phyloP scores from a whole-genome alignment of 164 flowering plant genomes.

The Liquidambar formosana region DNA sequence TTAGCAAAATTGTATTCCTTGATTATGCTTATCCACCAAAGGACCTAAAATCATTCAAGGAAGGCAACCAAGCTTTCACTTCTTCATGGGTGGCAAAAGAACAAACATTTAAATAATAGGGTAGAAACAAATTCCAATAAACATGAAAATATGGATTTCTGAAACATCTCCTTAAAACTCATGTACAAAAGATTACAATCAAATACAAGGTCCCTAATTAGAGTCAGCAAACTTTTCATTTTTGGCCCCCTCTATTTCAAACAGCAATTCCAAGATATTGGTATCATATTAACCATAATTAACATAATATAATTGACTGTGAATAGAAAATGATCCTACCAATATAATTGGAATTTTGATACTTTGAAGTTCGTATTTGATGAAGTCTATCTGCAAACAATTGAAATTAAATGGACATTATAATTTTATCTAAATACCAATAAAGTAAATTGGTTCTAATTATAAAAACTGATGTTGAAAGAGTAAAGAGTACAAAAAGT shows the following conservation, averaged over 20 bases:
- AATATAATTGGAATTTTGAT: slow-evolving; percentile 55
- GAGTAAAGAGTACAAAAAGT: neutral
- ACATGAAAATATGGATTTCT: too few species aligned
- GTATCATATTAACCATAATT: neutral
- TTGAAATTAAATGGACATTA: neutral
- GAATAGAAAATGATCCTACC: slow-evolving; percentile 41
- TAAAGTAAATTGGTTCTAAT: neutral
- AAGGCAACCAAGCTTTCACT: too few species aligned
- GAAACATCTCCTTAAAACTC: neutral
- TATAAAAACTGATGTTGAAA: neutral
- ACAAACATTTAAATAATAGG: too few species aligned
- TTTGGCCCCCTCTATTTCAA: neutral
- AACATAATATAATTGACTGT: neutral
- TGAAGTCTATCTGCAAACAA: slow-evolving; percentile 49
- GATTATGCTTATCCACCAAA: too few species aligned
- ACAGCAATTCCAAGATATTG: neutral
- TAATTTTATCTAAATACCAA: neutral
- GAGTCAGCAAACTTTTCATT: neutral
- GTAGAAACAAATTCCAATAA: too few species aligned
- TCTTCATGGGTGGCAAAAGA: too few species aligned
- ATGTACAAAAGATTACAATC: neutral
- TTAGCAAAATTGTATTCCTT: too few species aligned
- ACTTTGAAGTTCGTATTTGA: slow-evolving; percentile 59
- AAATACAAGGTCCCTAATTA: neutral
- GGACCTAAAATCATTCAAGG: too few species aligned